Evolutionary conservation across 2,329 filamentous ascomycete species (phyloP), one percentile per base, ranked within the genome.

Genomic region (Neonectria hederae): DNA sequence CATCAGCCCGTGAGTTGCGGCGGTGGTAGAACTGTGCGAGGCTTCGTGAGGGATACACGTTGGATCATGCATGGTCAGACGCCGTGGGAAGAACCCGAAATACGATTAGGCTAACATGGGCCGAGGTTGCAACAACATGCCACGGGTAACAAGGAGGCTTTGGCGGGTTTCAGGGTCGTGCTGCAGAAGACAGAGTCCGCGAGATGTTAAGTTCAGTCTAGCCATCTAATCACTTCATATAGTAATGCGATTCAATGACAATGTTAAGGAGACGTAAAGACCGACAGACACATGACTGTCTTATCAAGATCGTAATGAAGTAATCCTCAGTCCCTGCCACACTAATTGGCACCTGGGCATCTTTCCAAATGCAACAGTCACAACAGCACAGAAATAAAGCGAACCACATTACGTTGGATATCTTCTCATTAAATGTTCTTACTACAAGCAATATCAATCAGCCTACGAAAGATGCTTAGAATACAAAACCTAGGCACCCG

Each of bases 1-100:
- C 61, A 65, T 42, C 38, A 64, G 55, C 59, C 48, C 57, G 60
- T 61, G 65, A 69, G 63, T n/a, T 42, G 38, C n/a, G 38, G 38
- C 38, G 38, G 60, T 57, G 68, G 58, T 30, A 60, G 35, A 52
- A 32, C 55, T 21, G 42, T 40, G 38, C 38, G 38, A 40, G 6
- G 38, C 38, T 40, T 40, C 38, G 8, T 40, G 38, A 10, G 38
- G 7, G 10, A 54, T 19, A 54, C n/a, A 45, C 22, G 45, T 51
- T 63, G 35, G 28, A 38, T 48, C 38, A n/a, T 38, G 35, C 35
- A 38, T 26, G 24, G 51, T 60, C 58, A 60, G 51, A 54, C 35
- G 14, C 35, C 14, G 14, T 14, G 35, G 35, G 7, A 14, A 38
- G 35, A 17, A 38, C n/a, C 14, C 35, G 35, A 38, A n/a, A 38